phyloP scores from a whole-genome alignment of 176 grass and related monocot species.

The Carex scoparia region DNA sequence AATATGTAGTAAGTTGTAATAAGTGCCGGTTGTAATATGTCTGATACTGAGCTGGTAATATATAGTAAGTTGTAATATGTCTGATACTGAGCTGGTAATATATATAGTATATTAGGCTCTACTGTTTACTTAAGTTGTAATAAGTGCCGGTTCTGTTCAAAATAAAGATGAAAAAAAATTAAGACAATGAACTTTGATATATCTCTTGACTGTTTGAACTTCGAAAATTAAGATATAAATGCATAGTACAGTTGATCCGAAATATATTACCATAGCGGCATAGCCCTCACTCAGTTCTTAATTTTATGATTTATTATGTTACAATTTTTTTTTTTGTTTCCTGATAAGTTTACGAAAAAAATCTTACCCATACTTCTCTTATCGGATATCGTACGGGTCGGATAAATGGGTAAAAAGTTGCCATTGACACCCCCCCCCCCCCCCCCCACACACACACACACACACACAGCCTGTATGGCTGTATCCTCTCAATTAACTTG shows the following conservation, averaged over 20 bases:
- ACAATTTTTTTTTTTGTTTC: not conserved
- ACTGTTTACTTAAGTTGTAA: not conserved
- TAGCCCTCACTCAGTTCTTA: too few relatives aligned
- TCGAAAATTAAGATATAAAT: too few relatives aligned
- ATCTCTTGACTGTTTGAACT: too few relatives aligned
- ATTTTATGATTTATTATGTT: not conserved
- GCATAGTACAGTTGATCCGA: too few relatives aligned
- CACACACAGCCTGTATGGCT: not conserved
- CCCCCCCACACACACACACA: too few relatives aligned
- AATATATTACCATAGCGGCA: too few relatives aligned
- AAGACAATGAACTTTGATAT: not conserved
- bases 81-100: conserved; percentile 1
- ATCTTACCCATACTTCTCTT: too few relatives aligned
- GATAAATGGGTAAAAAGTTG: too few relatives aligned
- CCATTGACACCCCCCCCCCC: too few relatives aligned
- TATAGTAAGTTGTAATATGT: not conserved
- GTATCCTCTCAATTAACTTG: not conserved
- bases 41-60: conserved; percentile 1
- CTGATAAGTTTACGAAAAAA: too few relatives aligned
- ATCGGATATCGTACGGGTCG: too few relatives aligned
- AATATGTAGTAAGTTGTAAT: not conserved
- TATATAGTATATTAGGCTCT: not conserved
- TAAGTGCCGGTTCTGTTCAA: not conserved
- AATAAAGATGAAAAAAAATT: not conserved
- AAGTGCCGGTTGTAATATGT: not conserved